Evolutionary conservation across 768 basidiomycete genomes (phyloP).

Genomic region (Ramaria sp.): DNA sequence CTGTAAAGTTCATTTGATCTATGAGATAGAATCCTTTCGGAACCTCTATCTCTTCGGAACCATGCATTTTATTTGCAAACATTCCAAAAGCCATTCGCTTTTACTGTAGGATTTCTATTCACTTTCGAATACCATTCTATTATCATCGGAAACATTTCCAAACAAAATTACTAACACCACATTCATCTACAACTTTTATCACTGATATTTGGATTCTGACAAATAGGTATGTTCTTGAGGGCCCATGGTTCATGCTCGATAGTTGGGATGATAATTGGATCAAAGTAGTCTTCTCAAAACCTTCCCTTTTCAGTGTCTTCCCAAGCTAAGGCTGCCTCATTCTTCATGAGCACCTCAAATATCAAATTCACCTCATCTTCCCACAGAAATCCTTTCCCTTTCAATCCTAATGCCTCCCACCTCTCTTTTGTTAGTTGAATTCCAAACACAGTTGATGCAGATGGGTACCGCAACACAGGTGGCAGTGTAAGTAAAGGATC

Average conservation of each 20-base stretch:
- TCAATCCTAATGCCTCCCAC: not conserved
- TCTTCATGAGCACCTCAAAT: conserved; percentile 21
- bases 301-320: conserved; percentile 13
- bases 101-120: too few species aligned
- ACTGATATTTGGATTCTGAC: too few species aligned
- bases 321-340: conserved; percentile 12
- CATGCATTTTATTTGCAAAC: too few species aligned
- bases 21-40: too few species aligned
- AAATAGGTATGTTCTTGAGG: conserved; percentile 24
- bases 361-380: conserved; percentile 22
- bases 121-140: too few species aligned
- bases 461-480: conserved; percentile 7
- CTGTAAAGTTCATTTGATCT: too few species aligned
- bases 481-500: conserved; percentile 8
- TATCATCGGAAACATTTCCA: too few species aligned
- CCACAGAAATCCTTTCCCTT: conserved; percentile 25
- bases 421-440: conserved; percentile 14
- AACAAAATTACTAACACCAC: too few species aligned
- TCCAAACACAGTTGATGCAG: conserved; percentile 6
- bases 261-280: conserved; percentile 22
- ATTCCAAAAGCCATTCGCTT: too few species aligned
- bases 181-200: too few species aligned
- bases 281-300: conserved; percentile 20
- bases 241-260: conserved; percentile 27
- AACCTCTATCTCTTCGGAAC: too few species aligned